These are phyloP conservation scores for Eimeria acervulina DNA, from an alignment of 169 alveolate species.

Conservation along the genomic window DNA sequence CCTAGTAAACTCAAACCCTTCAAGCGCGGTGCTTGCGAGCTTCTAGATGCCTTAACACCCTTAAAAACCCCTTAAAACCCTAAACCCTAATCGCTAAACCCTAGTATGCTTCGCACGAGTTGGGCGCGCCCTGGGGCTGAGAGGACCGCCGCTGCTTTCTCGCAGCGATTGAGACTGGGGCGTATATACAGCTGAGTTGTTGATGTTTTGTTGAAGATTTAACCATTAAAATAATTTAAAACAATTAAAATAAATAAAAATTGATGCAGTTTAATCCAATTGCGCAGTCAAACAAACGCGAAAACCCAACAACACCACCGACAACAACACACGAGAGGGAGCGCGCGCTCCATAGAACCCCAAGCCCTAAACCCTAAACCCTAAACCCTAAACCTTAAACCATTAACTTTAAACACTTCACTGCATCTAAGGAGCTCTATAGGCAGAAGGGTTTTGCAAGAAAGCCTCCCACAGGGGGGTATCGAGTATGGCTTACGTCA, in stretches of 20 bases:
- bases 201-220: not conserved
- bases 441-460: not conserved
- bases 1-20: not conserved
- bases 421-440: not conserved
- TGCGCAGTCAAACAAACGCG: too few species aligned
- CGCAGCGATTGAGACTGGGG: not conserved
- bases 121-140: constrained; percentile 8
- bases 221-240: too few species aligned
- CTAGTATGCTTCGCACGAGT: not conserved
- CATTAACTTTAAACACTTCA: too few species aligned
- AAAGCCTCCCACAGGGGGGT: not conserved
- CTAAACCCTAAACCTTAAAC: not conserved
- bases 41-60: not conserved
- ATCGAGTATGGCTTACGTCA: too few species aligned
- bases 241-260: too few species aligned
- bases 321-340: not conserved
- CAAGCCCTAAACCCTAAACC: not conserved
- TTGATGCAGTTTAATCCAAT: too few species aligned
- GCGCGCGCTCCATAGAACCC: not conserved
- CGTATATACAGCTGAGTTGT: not conserved
- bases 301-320: not conserved
- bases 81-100: constrained; percentile 46
- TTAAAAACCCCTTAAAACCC: not conserved
- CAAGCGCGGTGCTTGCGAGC: not conserved
- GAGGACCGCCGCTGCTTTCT: constrained; percentile 12